Conservation (phyloP, 2,329 filamentous ascomycete species). For the Knufia petricola region DNA sequence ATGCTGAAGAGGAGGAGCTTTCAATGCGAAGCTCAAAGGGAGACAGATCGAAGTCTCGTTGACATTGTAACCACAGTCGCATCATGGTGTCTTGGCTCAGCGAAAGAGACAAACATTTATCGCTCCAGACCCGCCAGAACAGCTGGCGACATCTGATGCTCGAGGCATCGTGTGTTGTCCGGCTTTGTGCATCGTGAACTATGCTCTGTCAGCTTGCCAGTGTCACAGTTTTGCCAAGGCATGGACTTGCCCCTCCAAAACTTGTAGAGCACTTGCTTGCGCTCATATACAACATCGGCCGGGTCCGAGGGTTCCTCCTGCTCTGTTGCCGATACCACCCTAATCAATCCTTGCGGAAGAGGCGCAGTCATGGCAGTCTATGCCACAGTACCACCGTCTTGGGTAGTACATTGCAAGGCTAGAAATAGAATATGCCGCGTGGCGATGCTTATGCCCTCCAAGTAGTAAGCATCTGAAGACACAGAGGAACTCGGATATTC, state of each 20-base stretch:
- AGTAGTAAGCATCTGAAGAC: not conserved
- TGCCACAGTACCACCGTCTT: not conserved
- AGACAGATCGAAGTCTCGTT: constrained; percentile 30
- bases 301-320: constrained; percentile 30
- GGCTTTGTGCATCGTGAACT: constrained; percentile 40
- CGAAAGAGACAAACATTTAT: constrained; percentile 27
- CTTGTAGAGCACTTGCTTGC: constrained; percentile 31
- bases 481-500: not conserved
- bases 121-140: constrained; percentile 45
- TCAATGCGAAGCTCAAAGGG: constrained; percentile 17
- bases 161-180: constrained; percentile 32
- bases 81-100: constrained; percentile 34
- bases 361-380: constrained; percentile 28
- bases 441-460: not conserved
- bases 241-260: constrained; percentile 40
- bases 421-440: not conserved
- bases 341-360: constrained; percentile 34
- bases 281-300: constrained; percentile 28
- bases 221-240: constrained; percentile 11
- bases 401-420: constrained; percentile 2
- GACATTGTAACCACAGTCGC: constrained; percentile 29
- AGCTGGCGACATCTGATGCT: constrained; percentile 42
- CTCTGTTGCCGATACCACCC: constrained; percentile 33
- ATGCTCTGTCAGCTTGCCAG: constrained; percentile 12
- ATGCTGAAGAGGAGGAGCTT: not conserved